phyloP scores from a whole-genome alignment of 2,329 filamentous ascomycete species.

The Epichloe typhina region DNA sequence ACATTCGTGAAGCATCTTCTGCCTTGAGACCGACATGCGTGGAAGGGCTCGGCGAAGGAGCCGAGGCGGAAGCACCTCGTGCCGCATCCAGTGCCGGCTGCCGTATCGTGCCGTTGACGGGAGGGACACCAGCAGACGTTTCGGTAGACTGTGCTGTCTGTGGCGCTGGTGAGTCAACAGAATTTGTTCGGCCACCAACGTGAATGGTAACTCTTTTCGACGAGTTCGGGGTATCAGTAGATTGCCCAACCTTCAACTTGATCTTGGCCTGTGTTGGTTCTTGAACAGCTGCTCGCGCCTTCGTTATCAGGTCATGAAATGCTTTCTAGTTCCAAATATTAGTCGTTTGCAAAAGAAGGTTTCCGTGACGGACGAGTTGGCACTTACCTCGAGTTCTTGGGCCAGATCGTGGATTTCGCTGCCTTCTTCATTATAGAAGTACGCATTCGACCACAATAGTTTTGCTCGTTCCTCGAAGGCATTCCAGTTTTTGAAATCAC shows the following conservation, averaged over 20 bases:
- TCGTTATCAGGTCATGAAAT: constrained; percentile 54
- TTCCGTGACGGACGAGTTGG: neutral
- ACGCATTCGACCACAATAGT: constrained; percentile 77
- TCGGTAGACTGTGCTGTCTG: constrained; percentile 18
- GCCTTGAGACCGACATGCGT: constrained; percentile 20
- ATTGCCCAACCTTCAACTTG: constrained; percentile 57
- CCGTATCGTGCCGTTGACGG: constrained; percentile 13
- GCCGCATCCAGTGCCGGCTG: constrained; percentile 22
- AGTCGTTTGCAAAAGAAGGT: neutral
- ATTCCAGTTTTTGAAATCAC: constrained; percentile 70
- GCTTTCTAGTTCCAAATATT: constrained; percentile 39
- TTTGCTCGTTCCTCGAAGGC: constrained; percentile 68
- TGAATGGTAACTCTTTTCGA: constrained; percentile 60
- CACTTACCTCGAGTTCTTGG: constrained; percentile 59
- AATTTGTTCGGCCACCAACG: constrained; percentile 46
- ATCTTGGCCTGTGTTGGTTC: constrained; percentile 67
- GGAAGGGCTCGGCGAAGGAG: constrained; percentile 33
- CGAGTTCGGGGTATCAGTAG: constrained; percentile 28
- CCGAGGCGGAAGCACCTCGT: constrained; percentile 26
- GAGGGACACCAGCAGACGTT: constrained; percentile 10
- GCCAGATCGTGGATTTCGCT: constrained; percentile 73
- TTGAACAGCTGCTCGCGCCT: constrained; percentile 58
- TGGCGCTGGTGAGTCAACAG: constrained; percentile 38
- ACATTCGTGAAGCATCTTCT: constrained; percentile 19
- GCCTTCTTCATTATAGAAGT: constrained; percentile 81